phyloP scores from a whole-genome alignment of 441 rosid species.

The Jatropha podagrica region DNA sequence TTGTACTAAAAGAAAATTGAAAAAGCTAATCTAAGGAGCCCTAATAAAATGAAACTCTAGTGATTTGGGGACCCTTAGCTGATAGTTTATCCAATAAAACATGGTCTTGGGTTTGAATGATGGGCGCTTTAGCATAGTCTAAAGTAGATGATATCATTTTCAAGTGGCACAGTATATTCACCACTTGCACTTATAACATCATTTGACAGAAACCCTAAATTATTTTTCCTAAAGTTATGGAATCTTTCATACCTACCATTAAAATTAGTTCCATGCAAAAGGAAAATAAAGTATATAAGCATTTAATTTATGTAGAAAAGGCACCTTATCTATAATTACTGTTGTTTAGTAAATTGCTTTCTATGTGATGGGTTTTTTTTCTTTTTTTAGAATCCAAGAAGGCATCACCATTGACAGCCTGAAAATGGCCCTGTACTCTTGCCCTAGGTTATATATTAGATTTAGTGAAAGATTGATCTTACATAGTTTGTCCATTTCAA shows the following conservation, averaged over 20 bases:
- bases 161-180: background rate
- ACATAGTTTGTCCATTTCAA: conserved; percentile 17
- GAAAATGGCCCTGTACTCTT: conserved; percentile 5
- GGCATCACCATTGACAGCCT: conserved; percentile 18
- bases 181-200: background rate
- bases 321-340: no score
- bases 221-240: background rate
- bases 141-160: conserved; percentile 9
- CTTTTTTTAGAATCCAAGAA: background rate
- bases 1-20: background rate
- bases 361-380: no score
- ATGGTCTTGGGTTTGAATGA: background rate
- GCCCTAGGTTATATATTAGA: background rate
- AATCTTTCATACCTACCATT: background rate
- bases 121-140: background rate
- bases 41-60: background rate
- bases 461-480: background rate
- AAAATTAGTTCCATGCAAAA: no score
- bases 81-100: background rate
- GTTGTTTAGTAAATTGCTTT: no score
- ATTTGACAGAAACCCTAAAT: background rate
- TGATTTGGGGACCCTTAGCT: background rate
- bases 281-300: no score
- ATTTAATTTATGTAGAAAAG: no score
- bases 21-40: background rate